Percentiles rank a stretch among this genome's conserved stretches.
Conservation (phyloP, 176 grass and related monocot species). For the Chloris gayana region DNA sequence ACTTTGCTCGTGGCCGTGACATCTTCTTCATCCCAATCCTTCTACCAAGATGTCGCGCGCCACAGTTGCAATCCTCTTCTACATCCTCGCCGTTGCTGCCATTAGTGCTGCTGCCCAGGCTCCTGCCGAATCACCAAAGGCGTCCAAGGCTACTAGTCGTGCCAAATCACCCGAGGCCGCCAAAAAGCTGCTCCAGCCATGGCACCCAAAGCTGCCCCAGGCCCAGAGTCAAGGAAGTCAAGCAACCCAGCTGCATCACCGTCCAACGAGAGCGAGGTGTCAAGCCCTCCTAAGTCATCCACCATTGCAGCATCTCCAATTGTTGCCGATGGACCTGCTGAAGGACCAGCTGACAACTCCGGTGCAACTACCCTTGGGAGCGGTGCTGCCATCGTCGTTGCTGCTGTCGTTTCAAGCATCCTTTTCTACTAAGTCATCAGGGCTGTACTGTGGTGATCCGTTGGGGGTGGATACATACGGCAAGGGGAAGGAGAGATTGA, state of each 20-base stretch:
- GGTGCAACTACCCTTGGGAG: neutral
- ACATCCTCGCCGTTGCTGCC: slow-evolving; percentile 33
- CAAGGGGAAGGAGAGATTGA: neutral
- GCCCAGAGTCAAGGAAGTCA: slow-evolving; percentile 8
- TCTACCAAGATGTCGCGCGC: slow-evolving; percentile 45
- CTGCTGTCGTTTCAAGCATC: slow-evolving; percentile 11
- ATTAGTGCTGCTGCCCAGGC: slow-evolving; percentile 24
- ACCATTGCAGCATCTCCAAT: neutral
- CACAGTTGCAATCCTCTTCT: slow-evolving; percentile 44
- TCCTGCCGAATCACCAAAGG: slow-evolving; percentile 39
- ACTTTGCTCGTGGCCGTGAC: neutral
- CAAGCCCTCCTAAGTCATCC: slow-evolving; percentile 17
- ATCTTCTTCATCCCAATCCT: neutral
- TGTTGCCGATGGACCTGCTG: slow-evolving; percentile 11
- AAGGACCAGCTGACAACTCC: slow-evolving; percentile 42
- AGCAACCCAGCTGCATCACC: slow-evolving; percentile 15
- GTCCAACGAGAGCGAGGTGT: slow-evolving; percentile 13
- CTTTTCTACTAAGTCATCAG: slow-evolving; percentile 33
- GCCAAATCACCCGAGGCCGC: slow-evolving; percentile 39
- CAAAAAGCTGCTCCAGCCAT: slow-evolving; percentile 19
- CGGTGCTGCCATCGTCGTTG: neutral
- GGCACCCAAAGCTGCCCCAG: neutral
- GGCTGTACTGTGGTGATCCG: neutral
- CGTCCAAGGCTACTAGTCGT: slow-evolving; percentile 10
- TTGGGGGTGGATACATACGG: neutral